Evolutionary conservation across 2,329 filamentous ascomycete genomes (phyloP).

Genomic region (Sporothrix inflata): DNA sequence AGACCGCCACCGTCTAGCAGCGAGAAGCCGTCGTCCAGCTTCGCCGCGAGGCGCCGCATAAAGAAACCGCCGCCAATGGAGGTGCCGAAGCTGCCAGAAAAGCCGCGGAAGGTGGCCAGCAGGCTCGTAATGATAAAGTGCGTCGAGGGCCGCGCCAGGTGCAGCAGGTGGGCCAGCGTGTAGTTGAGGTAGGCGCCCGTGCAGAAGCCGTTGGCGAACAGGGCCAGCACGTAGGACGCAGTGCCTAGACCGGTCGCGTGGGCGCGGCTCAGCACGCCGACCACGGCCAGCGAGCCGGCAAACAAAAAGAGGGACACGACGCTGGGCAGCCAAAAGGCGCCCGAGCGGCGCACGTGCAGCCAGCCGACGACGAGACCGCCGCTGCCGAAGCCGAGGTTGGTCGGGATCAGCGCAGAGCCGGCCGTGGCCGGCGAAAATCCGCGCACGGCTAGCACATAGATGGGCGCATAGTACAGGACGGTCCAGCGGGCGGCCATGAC

Average conservation of each 20-base stretch:
- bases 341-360: conserved; percentile 72
- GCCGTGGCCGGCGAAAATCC: conserved; percentile 70
- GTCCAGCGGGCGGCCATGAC: conserved; percentile 83
- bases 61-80: conserved; percentile 80
- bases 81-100: conserved; percentile 79
- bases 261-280: conserved; percentile 56
- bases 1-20: conserved; percentile 48
- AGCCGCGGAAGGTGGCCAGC: conserved; percentile 77
- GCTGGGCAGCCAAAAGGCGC: conserved; percentile 71
- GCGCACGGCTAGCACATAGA: conserved; percentile 77
- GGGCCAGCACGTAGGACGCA: conserved; percentile 61
- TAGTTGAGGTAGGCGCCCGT: conserved; percentile 79
- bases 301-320: conserved; percentile 66
- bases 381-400: conserved; percentile 75
- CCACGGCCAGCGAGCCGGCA: conserved; percentile 52
- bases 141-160: conserved; percentile 66
- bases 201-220: conserved; percentile 72
- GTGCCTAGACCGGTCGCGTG: conserved; percentile 45
- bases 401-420: conserved; percentile 77
- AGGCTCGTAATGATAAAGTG: conserved; percentile 79
- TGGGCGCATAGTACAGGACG: conserved; percentile 78
- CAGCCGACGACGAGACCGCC: conserved; percentile 75
- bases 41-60: conserved; percentile 59
- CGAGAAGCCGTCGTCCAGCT: conserved; percentile 61
- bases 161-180: conserved; percentile 76